Evolutionary conservation across 768 basidiomycete genomes (phyloP).

Genomic region (Phaeotremella fagi): DNA sequence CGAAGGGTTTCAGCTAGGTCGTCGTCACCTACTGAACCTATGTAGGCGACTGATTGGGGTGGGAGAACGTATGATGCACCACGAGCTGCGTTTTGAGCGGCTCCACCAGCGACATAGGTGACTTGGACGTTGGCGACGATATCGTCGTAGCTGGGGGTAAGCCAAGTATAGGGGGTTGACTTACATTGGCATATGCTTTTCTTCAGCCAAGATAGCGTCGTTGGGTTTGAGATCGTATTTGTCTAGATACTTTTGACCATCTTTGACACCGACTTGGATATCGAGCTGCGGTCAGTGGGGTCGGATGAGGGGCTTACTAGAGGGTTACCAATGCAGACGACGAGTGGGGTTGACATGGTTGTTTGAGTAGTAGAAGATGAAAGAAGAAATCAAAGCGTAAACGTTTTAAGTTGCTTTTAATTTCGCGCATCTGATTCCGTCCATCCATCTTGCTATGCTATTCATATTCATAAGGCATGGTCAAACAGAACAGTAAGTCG

Average conservation of each 20-base stretch:
- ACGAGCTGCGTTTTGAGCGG: conserved; percentile 92
- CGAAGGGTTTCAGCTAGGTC: conserved; percentile 83
- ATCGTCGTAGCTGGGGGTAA: conserved; percentile 71
- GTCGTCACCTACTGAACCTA: conserved; percentile 91
- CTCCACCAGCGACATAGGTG: conserved; percentile 93
- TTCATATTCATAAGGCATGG: conserved; percentile 37
- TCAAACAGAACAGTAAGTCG: conserved; percentile 36
- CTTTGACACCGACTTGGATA: conserved; percentile 69
- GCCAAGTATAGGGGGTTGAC: conserved; percentile 30
- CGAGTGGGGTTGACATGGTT: conserved; percentile 47
- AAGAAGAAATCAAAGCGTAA: too few species aligned
- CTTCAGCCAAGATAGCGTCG: conserved; percentile 90
- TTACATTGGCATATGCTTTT: conserved; percentile 81
- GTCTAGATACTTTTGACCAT: conserved; percentile 74
- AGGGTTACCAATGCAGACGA: conserved; percentile 94
- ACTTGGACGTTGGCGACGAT: conserved; percentile 68
- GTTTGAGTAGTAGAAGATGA: background rate
- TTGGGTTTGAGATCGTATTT: conserved; percentile 90
- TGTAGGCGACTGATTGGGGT: conserved; percentile 79
- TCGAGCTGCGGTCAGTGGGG: conserved; percentile 52
- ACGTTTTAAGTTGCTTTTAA: too few species aligned
- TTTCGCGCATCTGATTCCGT: too few species aligned
- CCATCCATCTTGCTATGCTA: conserved; percentile 17
- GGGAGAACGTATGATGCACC: conserved; percentile 97
- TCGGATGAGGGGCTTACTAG: conserved; percentile 55